Base-by-base conservation (phyloP, 352 stramenopile species). In the Phytophthora meadii region DNA sequence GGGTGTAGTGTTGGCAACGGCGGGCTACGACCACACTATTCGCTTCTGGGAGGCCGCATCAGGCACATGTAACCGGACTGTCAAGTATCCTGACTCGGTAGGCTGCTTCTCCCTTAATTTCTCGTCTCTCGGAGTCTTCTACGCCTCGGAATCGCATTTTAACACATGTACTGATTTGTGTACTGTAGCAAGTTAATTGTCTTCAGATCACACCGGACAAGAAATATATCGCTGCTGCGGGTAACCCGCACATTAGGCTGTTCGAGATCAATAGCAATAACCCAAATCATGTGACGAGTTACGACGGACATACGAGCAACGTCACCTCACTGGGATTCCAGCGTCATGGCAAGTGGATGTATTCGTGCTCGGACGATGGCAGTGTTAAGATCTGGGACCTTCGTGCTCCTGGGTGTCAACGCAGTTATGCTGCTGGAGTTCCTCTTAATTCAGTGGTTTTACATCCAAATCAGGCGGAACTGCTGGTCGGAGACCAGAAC, bases 251-350 rank as follows among this genome's bases (percentile, higher is more conserved):
- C 67, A 98, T 99, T 56, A 94, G 97, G 2, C 69, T 99, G 4
- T 99, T 99, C 68, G 97, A 99, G 81, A 98, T 99, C 84, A 96
- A 97, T 68, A 95, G 88, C 76, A 91, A 96, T 81, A 98, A 98
- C 63, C 90, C 96, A 2, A 97, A 98, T 77, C 93, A 98, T 42
- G 87, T 99, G 25, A 90, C 96, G 22, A 98, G 89, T 36, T 97
- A 99, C 67, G 97, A 99, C 54, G 96, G 97, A 11, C 97, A 99
- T 78, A 93, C 88, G 8, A 88, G 84, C 17, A 99, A 98, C 74
- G 97, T 99, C n/a, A 99, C 95, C 45, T 93, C 87, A 24, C 74
- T 99, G 34, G 97, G 97, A 37, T 99, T 99, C 83, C 97, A 99
- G 76, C 87, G 94, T 46, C 96, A 99, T 67, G 90, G 91, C 63